Evolutionary conservation across 2,329 filamentous ascomycete species (phyloP).

Genomic region (Aspergillus amoenus): DNA sequence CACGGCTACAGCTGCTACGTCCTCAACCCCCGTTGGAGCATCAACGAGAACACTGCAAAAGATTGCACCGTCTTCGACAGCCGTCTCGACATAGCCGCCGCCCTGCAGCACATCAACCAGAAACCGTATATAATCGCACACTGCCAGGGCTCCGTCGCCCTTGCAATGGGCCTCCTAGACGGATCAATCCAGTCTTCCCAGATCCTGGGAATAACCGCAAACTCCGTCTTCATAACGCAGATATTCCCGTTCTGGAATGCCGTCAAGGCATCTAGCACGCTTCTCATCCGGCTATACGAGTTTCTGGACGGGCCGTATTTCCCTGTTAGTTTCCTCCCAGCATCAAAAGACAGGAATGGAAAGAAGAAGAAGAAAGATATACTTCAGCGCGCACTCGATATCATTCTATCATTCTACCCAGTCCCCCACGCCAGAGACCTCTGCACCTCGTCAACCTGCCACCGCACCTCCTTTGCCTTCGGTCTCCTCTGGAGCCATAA

Average conservation of each 20-base stretch:
- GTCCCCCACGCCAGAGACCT: slow-evolving; percentile 25
- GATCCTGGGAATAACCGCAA: slow-evolving; percentile 20
- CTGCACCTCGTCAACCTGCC: slow-evolving; percentile 34
- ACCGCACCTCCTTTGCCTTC: slow-evolving; percentile 33
- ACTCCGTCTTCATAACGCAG: slow-evolving; percentile 24
- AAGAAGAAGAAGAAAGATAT: background rate
- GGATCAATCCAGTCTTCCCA: slow-evolving; percentile 4
- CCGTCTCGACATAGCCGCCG: slow-evolving; percentile 11
- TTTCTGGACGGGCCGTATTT: slow-evolving; percentile 17
- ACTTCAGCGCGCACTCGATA: slow-evolving; percentile 19
- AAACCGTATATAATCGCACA: slow-evolving; percentile 13
- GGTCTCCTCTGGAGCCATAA: slow-evolving; percentile 37
- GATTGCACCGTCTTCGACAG: slow-evolving; percentile 10
- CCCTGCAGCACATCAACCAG: background rate
- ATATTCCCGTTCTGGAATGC: slow-evolving; percentile 20
- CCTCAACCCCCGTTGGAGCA: slow-evolving; percentile 7
- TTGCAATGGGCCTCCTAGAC: slow-evolving; percentile 7
- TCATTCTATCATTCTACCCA: slow-evolving; percentile 36
- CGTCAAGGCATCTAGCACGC: slow-evolving; percentile 3
- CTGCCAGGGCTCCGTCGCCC: slow-evolving; percentile 12
- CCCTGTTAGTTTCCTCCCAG: slow-evolving; percentile 1
- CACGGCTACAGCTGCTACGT: slow-evolving; percentile 5
- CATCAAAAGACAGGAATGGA: too few species aligned
- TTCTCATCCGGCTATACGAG: slow-evolving; percentile 10
- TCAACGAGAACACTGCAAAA: background rate